Evolutionary conservation across 768 basidiomycete species (phyloP).

Genomic region (Russula virescens): DNA sequence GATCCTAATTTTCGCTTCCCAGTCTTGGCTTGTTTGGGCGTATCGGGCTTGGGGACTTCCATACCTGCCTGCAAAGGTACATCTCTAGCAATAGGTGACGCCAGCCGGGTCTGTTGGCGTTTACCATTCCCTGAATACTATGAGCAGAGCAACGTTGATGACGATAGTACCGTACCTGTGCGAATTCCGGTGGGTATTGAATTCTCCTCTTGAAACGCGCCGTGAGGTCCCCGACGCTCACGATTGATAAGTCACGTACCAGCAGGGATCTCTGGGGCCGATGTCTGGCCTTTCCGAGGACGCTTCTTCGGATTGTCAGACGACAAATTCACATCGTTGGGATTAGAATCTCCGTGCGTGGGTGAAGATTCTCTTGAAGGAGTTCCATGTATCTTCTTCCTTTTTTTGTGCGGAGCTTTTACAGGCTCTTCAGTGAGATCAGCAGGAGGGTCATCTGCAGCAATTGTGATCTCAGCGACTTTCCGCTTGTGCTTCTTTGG

Average conservation of each 20-base stretch:
- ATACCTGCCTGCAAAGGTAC: neutral
- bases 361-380: neutral
- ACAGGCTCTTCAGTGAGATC: neutral
- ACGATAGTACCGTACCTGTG: neutral
- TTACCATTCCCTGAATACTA: neutral
- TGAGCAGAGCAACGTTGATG: neutral
- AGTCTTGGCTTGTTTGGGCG: neutral
- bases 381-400: neutral
- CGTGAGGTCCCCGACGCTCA: neutral
- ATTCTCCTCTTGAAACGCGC: neutral
- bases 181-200: neutral
- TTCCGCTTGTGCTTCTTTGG: neutral
- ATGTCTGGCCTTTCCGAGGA: neutral
- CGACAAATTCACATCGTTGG: neutral
- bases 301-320: conserved; percentile 1
- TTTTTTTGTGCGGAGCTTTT: neutral
- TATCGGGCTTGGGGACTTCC: neutral
- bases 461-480: neutral
- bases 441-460: neutral
- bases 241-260: conserved; percentile 4
- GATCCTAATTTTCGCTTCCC: neutral
- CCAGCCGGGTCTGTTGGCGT: neutral
- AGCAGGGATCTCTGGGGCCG: neutral
- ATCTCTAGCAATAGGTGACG: neutral
- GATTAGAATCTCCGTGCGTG: neutral